Evolutionary conservation across 305 asterid genomes (phyloP).

Genomic region (Petunia hybrid): DNA sequence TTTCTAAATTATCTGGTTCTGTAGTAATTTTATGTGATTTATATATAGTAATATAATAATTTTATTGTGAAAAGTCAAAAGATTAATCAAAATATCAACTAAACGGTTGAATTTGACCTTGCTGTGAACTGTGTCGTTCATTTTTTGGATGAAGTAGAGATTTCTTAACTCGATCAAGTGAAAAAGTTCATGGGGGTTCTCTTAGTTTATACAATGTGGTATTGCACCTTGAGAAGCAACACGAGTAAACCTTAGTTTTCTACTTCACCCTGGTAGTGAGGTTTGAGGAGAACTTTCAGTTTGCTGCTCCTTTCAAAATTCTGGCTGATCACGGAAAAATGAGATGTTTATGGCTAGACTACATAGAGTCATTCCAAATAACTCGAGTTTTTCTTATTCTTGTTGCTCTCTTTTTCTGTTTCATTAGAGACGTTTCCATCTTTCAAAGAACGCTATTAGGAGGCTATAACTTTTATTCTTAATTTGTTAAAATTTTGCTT

Average conservation of each 20-base stretch:
- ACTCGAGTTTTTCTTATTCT: neutral
- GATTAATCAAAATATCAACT: neutral
- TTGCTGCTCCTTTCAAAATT: constrained; percentile 13
- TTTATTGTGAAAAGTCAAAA: neutral
- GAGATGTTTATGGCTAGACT: neutral
- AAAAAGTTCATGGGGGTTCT: neutral
- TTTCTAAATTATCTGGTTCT: constrained; percentile 2
- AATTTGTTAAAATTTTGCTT: constrained; percentile 25
- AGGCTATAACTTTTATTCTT: constrained; percentile 2
- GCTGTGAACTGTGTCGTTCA: neutral
- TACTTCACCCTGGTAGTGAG: neutral
- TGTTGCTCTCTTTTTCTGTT: constrained; percentile 15
- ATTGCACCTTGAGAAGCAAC: neutral
- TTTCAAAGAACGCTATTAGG: neutral
- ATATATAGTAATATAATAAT: neutral
- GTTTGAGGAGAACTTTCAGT: constrained; percentile 8
- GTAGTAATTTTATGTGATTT: neutral
- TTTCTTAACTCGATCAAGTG: neutral
- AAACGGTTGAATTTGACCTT: neutral
- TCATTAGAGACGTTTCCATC: neutral
- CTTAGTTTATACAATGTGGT: neutral
- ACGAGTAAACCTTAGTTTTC: neutral
- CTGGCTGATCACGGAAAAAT: constrained; percentile 3
- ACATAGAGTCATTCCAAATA: neutral
- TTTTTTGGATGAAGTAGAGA: neutral